Evolutionary conservation across 1,284 basidiomycete species (phyloP), one percentile per base, ranked within the genome.

Genomic region (Malassezia caprae): DNA sequence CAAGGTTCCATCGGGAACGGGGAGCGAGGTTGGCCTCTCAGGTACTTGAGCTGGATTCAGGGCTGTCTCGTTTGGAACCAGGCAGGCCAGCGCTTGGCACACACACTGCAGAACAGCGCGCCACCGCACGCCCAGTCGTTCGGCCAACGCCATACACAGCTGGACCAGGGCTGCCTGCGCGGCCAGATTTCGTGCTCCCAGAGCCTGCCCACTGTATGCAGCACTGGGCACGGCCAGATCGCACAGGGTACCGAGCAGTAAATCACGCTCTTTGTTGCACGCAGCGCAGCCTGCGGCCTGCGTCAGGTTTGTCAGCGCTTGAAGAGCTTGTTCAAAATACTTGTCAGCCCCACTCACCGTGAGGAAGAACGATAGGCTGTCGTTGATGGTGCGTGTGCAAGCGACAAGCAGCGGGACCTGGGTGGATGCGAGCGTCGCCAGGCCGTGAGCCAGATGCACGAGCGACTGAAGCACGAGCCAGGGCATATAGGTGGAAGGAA

Each of bases 401-500:
- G 81, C 82, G 45, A 85, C 85, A 26, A 93, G 81, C 83, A 96
- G 90, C 32, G 79, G 82, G 19, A 19, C 19, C 6, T 34, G 23
- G 10, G 39, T 21, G 10, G 32, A 19, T 23, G 47, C 27, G 30
- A 34, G 35, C 5, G 12, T n/a, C 0, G 85, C 85, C 56, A 96
- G 85, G 4, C 89, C 89, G 68, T 94, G 88, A 46, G 87, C 88
- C 2, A 98, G 78, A 0, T 88, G 85, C 19, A 87, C 82, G 7
- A 96, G 80, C 62, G 87, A 90, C 68, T 96, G 90, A 0, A 94
- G 80, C 1, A 85, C 86, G 1, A 98, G 82, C 1, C 96, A 83
- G 72, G 91, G 94, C 53, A 90, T 81, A 74, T 98, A 96, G 0
- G 87, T 82, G 59, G 55, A 53, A 8, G 66, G 66, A 26, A 68